These are phyloP conservation scores for Fusarium musae DNA, from an alignment of 2,329 filamentous ascomycete species.

Conservation along the genomic window DNA sequence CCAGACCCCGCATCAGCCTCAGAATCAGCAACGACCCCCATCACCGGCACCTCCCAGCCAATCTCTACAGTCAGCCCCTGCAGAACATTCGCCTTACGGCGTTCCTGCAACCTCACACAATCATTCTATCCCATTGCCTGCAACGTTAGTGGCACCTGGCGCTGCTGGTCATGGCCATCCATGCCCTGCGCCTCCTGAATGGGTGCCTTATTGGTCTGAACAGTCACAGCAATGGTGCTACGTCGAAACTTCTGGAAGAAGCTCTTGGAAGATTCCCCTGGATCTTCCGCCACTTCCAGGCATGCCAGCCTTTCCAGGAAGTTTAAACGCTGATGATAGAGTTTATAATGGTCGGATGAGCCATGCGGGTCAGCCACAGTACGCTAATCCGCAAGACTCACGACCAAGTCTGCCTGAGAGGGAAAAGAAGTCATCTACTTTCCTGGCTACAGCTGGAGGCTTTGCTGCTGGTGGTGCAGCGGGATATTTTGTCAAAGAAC, in stretches of 20 bases:
- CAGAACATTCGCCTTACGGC: rapidly evolving
- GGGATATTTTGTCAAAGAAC: constrained; percentile 29
- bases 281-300: neutral
- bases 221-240: constrained; percentile 27
- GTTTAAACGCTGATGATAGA: neutral
- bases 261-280: neutral
- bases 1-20: neutral
- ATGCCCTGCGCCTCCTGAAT: constrained; percentile 22
- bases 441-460: constrained; percentile 23
- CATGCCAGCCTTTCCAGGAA: constrained; percentile 21
- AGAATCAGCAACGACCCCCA: neutral
- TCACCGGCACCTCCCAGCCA: neutral
- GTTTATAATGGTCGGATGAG: neutral
- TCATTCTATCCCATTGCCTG: neutral
- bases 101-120: rapidly evolving
- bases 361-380: neutral
- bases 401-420: neutral
- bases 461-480: constrained; percentile 31
- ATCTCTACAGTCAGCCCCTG: neutral
- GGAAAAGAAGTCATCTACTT: neutral
- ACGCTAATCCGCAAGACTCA: neutral
- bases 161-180: neutral
- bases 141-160: neutral
- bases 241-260: constrained; percentile 22
- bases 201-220: constrained; percentile 39